Percentiles rank a stretch among this genome's conserved stretches.
Evolutionary conservation across 2,329 filamentous ascomycete genomes (phyloP).

Genomic region (Trichoderma sp.): DNA sequence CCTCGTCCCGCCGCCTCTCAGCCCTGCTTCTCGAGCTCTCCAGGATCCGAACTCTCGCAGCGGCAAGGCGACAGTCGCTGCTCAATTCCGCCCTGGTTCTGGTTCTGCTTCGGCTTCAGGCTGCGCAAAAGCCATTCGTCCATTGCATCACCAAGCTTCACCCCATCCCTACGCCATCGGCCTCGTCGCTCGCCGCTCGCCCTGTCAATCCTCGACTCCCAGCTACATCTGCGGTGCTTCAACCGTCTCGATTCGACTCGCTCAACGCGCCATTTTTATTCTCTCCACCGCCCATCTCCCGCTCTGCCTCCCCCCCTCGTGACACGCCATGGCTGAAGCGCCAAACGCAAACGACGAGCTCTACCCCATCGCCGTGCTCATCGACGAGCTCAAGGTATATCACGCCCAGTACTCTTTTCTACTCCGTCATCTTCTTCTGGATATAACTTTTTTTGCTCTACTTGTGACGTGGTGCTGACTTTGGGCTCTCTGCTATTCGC

Average conservation of each 20-base stretch:
- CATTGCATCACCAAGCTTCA: constrained; percentile 1
- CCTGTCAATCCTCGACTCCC: constrained; percentile 18
- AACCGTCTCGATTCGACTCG: constrained; percentile 20
- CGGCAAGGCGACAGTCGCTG: constrained; percentile 12
- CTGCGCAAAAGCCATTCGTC: constrained; percentile 23
- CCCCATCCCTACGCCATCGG: constrained; percentile 27
- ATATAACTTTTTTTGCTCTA: constrained; percentile 11
- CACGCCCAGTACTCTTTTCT: constrained; percentile 20
- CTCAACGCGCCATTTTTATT: constrained; percentile 18
- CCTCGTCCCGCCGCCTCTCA: constrained; percentile 1
- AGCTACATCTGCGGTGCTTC: constrained; percentile 25
- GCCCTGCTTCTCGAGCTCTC: constrained; percentile 13
- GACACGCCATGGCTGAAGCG: constrained; percentile 79
- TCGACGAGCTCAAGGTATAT: constrained; percentile 96
- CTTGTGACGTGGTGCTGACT: constrained; percentile 29
- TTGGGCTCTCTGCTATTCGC: constrained; percentile 14
- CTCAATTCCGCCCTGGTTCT: constrained; percentile 19
- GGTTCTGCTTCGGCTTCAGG: too few relatives aligned
- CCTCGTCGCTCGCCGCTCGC: constrained; percentile 11
- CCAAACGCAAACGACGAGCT: constrained; percentile 94
- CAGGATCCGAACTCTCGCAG: background rate
- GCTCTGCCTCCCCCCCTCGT: constrained; percentile 27
- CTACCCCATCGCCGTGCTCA: constrained; percentile 98
- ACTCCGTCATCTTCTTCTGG: constrained; percentile 21
- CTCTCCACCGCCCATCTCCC: background rate